Base-by-base conservation (phyloP, 345 rosid species). In the Pistacia vera region DNA sequence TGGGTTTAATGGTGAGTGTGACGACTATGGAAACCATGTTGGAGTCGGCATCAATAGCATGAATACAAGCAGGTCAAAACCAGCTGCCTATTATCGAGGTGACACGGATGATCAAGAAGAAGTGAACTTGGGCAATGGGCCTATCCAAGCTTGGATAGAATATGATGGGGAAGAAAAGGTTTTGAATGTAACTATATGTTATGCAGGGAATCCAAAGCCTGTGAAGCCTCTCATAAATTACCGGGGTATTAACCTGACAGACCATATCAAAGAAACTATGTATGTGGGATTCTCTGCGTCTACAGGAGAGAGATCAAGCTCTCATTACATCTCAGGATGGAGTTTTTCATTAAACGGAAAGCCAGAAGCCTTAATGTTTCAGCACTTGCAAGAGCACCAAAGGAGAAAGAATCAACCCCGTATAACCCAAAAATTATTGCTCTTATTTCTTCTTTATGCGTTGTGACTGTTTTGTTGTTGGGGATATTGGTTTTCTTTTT, bases 271-370 rank as follows among this genome's bases (percentile, higher is more conserved):
- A 2, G 89, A 84, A 11, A 70, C 48, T 11, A 90, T 85, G 88
- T 93, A 84, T 58, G 88, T 80, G 8, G 97, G 98, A 20, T 91
- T 95, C 84, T 91, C 98, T 0, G 88, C 97, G 0, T 74, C 98
- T 3, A 93, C 97, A 0, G 98, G 97, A 0, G 35, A 25, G 1
- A 75, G 71, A 11, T 55, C 83, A 2, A 90, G 97, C 85, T 83
- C 88, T n/a, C 97, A 95, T 76, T 91, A 87, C 77, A 78, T 95
- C 46, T 64, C 88, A 56, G 97, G 94, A 20, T 95, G 98, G 98
- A 93, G 97, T 81, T 95, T 91, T 68, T 41, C 84, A 1, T 25
- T 80, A 18, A 71, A 82, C 35, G 92, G 91, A 60, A 8, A 12
- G 2, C 85, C 88, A 0, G 83, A 83, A 1, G 6, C 11, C 89